Percentiles rank a stretch among this genome's conserved stretches.
phyloP scores from a whole-genome alignment of 768 basidiomycete species.

The Hebeloma cylindrosporum region DNA sequence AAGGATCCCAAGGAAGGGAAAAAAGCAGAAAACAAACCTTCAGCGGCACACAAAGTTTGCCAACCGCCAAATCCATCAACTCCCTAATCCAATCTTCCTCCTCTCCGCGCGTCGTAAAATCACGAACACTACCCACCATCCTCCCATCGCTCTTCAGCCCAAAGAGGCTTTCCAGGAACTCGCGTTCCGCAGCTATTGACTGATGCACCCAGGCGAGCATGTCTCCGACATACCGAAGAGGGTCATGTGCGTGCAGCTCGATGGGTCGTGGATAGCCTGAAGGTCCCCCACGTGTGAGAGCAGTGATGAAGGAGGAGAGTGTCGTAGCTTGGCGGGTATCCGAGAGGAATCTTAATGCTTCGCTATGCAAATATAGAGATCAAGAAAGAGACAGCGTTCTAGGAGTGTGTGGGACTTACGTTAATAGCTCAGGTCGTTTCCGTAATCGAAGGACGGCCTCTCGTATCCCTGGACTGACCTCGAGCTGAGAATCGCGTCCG shows the following conservation, averaged over 20 bases:
- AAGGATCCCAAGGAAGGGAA: background rate
- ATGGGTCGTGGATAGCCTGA: constrained; percentile 88
- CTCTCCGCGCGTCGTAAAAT: constrained; percentile 49
- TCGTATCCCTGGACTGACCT: constrained; percentile 62
- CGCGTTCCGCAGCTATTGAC: constrained; percentile 89
- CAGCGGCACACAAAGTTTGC: constrained; percentile 84
- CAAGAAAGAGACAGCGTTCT: background rate
- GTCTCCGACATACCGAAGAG: constrained; percentile 93
- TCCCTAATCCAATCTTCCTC: constrained; percentile 81
- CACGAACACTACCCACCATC: constrained; percentile 76
- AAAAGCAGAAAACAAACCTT: constrained; percentile 50
- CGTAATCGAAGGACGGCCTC: constrained; percentile 77
- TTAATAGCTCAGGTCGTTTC: constrained; percentile 74
- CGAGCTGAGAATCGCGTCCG: constrained; percentile 70
- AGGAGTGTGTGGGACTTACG: constrained; percentile 41
- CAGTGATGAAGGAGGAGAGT: constrained; percentile 79
- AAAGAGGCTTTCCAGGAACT: constrained; percentile 89
- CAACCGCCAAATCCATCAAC: constrained; percentile 78
- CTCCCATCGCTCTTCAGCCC: constrained; percentile 59
- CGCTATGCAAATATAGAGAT: constrained; percentile 34
- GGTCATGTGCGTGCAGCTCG: constrained; percentile 97
- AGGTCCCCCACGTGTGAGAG: constrained; percentile 85
- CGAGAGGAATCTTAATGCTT: constrained; percentile 74
- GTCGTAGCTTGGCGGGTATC: constrained; percentile 81
- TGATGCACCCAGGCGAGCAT: constrained; percentile 99